These are phyloP conservation scores for Phylloporus scabripes DNA, from an alignment of 768 basidiomycete species.

Conservation along the genomic window DNA sequence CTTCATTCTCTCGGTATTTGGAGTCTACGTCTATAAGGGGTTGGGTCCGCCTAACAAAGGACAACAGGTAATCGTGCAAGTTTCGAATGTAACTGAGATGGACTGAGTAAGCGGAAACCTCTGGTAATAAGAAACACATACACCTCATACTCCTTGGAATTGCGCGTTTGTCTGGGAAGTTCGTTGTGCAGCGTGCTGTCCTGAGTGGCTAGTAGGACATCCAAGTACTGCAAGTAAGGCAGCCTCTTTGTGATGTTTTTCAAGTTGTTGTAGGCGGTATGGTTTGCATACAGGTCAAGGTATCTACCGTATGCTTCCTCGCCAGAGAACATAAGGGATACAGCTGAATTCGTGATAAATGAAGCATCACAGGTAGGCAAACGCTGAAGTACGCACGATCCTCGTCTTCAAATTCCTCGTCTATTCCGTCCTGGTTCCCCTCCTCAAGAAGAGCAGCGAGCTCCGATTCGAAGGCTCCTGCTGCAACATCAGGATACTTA, in stretches of 20 bases:
- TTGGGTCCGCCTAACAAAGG: conserved; percentile 78
- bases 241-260: conserved; percentile 78
- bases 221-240: conserved; percentile 91
- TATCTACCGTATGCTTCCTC: conserved; percentile 96
- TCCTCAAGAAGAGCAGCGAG: conserved; percentile 78
- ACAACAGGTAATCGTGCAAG: conserved; percentile 78
- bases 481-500: conserved; percentile 88
- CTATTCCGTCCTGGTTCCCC: conserved; percentile 57
- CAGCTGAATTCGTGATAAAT: conserved; percentile 40
- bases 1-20: conserved; percentile 57
- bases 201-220: conserved; percentile 67
- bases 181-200: conserved; percentile 59
- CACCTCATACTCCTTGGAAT: conserved; percentile 75
- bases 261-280: conserved; percentile 85
- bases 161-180: conserved; percentile 59
- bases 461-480: conserved; percentile 79
- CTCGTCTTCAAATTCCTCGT: conserved; percentile 72
- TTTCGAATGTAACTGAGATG: conserved; percentile 69
- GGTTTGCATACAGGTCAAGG: conserved; percentile 86
- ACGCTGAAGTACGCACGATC: conserved; percentile 59
- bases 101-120: conserved; percentile 3
- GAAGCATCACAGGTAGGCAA: conserved; percentile 1
- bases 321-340: conserved; percentile 87
- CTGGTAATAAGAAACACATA: conserved; percentile 35
- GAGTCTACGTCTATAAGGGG: conserved; percentile 75